These are phyloP conservation scores for Pichia ethanolica DNA, from an alignment of 805 yeast species.

Conservation along the genomic window DNA sequence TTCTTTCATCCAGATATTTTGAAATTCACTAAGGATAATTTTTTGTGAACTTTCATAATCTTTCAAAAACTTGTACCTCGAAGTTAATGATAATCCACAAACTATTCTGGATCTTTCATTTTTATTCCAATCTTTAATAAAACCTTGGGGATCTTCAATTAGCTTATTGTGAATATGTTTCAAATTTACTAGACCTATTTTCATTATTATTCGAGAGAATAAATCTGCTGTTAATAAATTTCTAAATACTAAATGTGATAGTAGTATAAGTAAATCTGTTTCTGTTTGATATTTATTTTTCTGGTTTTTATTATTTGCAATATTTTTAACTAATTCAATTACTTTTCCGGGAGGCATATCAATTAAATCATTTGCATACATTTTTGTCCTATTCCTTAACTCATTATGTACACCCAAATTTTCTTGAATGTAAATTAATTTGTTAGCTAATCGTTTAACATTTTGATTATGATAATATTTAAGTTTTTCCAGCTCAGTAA, in stretches of 20 bases:
- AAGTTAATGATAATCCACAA: constrained; percentile 17
- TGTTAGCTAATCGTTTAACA: constrained; percentile 7
- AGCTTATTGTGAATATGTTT: constrained; percentile 8
- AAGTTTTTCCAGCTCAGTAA: constrained; percentile 10
- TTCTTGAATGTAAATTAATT: constrained; percentile 14
- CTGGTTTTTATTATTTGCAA: background rate
- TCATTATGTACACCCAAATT: constrained; percentile 9
- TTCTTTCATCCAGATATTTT: constrained; percentile 19
- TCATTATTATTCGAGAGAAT: constrained; percentile 17
- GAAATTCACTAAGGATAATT: constrained; percentile 12
- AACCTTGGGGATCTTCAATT: constrained; percentile 5
- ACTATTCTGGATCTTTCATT: constrained; percentile 12
- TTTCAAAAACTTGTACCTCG: constrained; percentile 18
- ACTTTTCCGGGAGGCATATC: constrained; percentile 7
- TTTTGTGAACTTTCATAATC: constrained; percentile 11
- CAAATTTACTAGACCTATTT: constrained; percentile 14
- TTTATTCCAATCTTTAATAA: constrained; percentile 5
- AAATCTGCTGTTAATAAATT: constrained; percentile 8
- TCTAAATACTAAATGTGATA: constrained; percentile 17
- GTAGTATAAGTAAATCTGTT: constrained; percentile 13
- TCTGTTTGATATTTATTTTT: constrained; percentile 4
- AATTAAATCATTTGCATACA: constrained; percentile 2
- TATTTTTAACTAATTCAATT: constrained; percentile 1
- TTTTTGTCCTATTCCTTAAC: background rate
- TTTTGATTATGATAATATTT: constrained; percentile 9